Conservation (phyloP, 768 basidiomycete genomes). For the Tricholoma sp. region DNA sequence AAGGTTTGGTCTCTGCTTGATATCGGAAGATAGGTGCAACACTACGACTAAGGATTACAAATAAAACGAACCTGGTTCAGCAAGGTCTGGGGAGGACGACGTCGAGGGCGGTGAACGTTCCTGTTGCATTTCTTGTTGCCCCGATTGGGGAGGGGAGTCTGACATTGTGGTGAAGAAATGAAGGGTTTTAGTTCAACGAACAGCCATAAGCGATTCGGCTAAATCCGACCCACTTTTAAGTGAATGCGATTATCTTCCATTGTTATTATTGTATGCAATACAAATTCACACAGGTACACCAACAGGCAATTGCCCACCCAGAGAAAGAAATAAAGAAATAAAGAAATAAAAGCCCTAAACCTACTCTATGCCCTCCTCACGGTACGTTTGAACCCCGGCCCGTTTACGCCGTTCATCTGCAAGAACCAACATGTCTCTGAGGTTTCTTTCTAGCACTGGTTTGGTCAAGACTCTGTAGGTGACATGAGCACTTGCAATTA, state of each 20-base stretch:
- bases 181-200: conserved; percentile 11
- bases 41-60: conserved; percentile 6
- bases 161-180: conserved; percentile 9
- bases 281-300: neutral
- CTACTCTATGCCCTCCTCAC: neutral
- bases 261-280: neutral
- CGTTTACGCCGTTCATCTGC: conserved; percentile 44
- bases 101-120: conserved; percentile 29
- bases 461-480: conserved; percentile 65
- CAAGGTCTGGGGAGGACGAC: conserved; percentile 43
- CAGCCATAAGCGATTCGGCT: conserved; percentile 26
- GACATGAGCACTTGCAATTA: conserved; percentile 6
- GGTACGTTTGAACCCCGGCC: neutral
- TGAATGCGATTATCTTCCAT: neutral
- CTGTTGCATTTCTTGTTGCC: conserved; percentile 7
- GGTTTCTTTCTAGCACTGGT: conserved; percentile 63
- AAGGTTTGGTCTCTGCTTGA: conserved; percentile 37
- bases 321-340: neutral
- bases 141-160: conserved; percentile 12
- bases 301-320: neutral
- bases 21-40: conserved; percentile 15
- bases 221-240: conserved; percentile 26
- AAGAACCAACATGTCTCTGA: conserved; percentile 38
- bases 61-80: conserved; percentile 35
- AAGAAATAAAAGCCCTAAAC: neutral